These are phyloP conservation scores for Hibiscus trionum DNA, from an alignment of 345 rosid genomes.

Conservation along the genomic window DNA sequence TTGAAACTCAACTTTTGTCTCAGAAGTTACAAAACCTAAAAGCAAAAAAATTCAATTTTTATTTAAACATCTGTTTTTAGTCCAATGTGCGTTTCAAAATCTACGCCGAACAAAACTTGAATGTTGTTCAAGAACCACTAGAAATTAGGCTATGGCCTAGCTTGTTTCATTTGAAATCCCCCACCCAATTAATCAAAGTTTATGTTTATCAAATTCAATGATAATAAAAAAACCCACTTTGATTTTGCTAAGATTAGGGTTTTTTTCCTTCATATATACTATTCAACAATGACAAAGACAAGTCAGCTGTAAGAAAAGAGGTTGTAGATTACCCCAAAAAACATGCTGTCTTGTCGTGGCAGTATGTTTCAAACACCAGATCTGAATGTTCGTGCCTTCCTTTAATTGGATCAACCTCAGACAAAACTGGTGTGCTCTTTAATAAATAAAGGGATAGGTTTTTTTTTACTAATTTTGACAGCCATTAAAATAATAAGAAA, in stretches of 20 bases:
- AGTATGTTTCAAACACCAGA: constrained; percentile 7
- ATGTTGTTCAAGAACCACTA: constrained; percentile 25
- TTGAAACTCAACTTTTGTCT: too few species aligned
- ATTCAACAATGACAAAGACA: not conserved
- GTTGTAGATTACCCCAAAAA: constrained; percentile 7
- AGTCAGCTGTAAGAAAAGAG: not conserved
- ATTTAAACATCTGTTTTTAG: too few species aligned
- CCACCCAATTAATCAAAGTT: not conserved
- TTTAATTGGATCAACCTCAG: constrained; percentile 7
- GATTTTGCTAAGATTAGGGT: not conserved
- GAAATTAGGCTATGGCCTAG: not conserved
- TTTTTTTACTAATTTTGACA: not conserved
- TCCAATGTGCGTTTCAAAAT: too few species aligned
- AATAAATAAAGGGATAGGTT: not conserved
- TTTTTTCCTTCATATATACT: not conserved
- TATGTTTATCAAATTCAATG: too few species aligned
- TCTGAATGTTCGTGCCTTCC: not conserved
- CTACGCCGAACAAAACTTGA: not conserved
- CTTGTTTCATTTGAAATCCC: not conserved
- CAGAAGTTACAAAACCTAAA: too few species aligned
- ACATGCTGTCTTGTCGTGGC: constrained; percentile 21
- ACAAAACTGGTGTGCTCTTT: not conserved
- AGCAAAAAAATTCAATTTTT: too few species aligned
- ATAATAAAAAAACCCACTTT: not conserved
- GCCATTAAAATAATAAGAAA: constrained; percentile 1